Conservation (phyloP, 495 filamentous ascomycete genomes). For the Aspergillus egyptiacus region DNA sequence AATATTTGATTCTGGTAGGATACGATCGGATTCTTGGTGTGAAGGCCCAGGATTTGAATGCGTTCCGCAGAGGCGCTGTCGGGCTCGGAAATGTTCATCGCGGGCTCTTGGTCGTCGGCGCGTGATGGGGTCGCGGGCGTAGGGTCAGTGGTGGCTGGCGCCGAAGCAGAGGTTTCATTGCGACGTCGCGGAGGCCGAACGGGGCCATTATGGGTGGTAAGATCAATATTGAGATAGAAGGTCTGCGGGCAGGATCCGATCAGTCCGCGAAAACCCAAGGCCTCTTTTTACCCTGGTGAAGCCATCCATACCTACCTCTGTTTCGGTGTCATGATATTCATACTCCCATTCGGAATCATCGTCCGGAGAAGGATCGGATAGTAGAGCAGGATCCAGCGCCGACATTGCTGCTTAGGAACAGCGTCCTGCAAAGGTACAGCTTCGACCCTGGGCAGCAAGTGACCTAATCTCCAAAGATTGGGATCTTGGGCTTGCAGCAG, state of each 20-base stretch:
- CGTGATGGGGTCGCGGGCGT: conserved; percentile 1
- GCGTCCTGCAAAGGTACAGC: neutral
- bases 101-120: conserved; percentile 14
- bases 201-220: conserved; percentile 41
- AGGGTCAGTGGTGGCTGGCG: neutral
- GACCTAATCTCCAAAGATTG: no score
- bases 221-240: conserved; percentile 51
- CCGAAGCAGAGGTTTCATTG: conserved; percentile 14
- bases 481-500: neutral
- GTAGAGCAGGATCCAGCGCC: conserved; percentile 25
- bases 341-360: conserved; percentile 52
- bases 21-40: conserved; percentile 64
- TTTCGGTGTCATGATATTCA: conserved; percentile 53
- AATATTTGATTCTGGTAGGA: conserved; percentile 70
- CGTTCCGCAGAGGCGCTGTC: conserved; percentile 26
- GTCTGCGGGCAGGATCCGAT: conserved; percentile 27
- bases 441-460: neutral
- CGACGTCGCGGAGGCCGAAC: conserved; percentile 32
- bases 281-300: no score
- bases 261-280: no score
- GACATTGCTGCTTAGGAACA: conserved; percentile 1
- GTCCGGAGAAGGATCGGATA: conserved; percentile 7
- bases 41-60: conserved; percentile 79
- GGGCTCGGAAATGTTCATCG: conserved; percentile 24
- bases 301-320: conserved; percentile 46